These are phyloP conservation scores for Lycium ferocissimum DNA, from an alignment of 257 asterid genomes.

Conservation along the genomic window DNA sequence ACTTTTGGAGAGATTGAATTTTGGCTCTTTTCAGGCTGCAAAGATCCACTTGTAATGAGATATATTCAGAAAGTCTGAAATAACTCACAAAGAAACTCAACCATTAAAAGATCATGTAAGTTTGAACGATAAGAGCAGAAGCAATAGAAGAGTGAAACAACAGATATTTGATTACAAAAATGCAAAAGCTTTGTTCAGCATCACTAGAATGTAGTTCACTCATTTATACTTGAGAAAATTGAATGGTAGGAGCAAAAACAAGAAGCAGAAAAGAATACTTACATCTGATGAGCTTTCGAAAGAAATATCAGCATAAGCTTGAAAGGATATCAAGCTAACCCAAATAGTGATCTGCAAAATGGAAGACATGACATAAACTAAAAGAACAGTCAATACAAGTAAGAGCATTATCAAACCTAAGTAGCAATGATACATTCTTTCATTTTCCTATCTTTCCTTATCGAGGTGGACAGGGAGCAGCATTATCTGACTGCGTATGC, in stretches of 20 bases:
- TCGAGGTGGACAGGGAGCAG: constrained; percentile 1
- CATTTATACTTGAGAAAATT: neutral
- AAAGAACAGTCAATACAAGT: constrained; percentile 8
- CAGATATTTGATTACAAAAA: neutral
- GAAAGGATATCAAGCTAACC: constrained; percentile 87
- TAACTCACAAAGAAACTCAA: constrained; percentile 14
- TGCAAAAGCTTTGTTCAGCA: neutral
- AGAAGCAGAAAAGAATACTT: constrained; percentile 45
- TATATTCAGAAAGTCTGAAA: constrained; percentile 22
- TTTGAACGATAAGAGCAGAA: neutral
- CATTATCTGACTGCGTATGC: neutral
- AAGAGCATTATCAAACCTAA: neutral
- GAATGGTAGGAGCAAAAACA: constrained; percentile 6
- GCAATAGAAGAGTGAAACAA: constrained; percentile 17
- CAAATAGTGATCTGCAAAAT: constrained; percentile 77
- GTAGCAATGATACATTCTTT: neutral
- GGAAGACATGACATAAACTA: constrained; percentile 21
- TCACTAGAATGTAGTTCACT: constrained; percentile 4
- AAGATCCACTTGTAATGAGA: neutral
- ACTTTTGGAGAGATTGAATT: constrained; percentile 20
- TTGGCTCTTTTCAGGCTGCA: constrained; percentile 13
- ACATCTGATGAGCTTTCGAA: constrained; percentile 81
- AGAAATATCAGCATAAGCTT: constrained; percentile 83
- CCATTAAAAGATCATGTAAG: neutral
- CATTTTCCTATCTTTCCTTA: neutral